These are phyloP conservation scores for Lactarius pseudohatsudake DNA, from an alignment of 768 basidiomycete genomes.

Conservation along the genomic window DNA sequence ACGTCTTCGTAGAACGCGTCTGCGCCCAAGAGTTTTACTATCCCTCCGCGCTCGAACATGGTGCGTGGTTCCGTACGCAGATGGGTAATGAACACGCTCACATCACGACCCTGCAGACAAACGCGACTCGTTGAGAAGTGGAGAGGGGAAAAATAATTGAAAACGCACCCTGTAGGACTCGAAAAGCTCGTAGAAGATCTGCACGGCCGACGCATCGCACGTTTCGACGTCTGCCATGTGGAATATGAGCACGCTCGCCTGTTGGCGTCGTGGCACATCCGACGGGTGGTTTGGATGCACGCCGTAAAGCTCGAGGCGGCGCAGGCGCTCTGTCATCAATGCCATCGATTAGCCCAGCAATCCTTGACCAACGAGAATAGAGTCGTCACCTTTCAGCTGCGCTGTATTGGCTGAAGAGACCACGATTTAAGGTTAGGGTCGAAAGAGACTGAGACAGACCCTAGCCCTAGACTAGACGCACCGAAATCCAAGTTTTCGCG, in stretches of 20 bases:
- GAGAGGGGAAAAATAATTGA: neutral
- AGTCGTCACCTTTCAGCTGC: constrained; percentile 75
- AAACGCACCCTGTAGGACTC: constrained; percentile 69
- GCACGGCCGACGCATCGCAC: constrained; percentile 90
- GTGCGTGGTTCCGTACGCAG: constrained; percentile 40
- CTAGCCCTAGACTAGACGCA: constrained; percentile 37
- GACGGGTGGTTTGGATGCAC: constrained; percentile 79
- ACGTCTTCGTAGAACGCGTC: constrained; percentile 47
- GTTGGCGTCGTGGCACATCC: constrained; percentile 74
- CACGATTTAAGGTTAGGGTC: constrained; percentile 16
- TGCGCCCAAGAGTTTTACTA: constrained; percentile 44
- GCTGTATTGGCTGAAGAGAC: constrained; percentile 78
- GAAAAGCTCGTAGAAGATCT: constrained; percentile 77
- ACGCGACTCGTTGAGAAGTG: neutral
- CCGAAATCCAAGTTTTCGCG: constrained; percentile 91
- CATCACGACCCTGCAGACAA: constrained; percentile 42
- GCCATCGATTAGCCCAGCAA: neutral
- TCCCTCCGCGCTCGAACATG: constrained; percentile 46
- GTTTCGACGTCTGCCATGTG: constrained; percentile 91
- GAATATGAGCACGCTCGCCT: constrained; percentile 80
- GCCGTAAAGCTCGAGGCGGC: constrained; percentile 89
- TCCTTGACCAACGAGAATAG: neutral
- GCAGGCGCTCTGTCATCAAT: constrained; percentile 58
- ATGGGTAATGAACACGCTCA: constrained; percentile 48
- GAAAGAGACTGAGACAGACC: neutral